Evolutionary conservation across 78 protist species (phyloP).

Genomic region (Dictyostelium capitatum): DNA sequence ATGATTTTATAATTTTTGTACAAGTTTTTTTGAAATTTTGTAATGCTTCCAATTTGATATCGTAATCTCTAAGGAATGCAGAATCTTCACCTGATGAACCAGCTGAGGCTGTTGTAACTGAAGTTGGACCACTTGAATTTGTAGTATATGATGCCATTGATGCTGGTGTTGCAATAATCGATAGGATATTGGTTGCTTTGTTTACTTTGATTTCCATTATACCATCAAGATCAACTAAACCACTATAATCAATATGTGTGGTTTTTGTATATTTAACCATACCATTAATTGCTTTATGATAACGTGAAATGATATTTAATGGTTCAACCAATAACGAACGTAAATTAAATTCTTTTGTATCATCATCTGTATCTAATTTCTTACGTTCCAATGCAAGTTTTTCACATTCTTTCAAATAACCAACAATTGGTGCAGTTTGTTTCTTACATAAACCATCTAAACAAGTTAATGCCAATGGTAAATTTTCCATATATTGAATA

Average conservation of each 20-base stretch:
- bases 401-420: conserved; percentile 58
- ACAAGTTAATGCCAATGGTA: conserved; percentile 23
- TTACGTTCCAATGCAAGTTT: conserved; percentile 24
- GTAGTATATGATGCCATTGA: conserved; percentile 10
- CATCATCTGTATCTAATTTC: conserved; percentile 61
- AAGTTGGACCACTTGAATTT: background rate
- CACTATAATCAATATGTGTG: conserved; percentile 42
- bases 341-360: conserved; percentile 37
- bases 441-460: conserved; percentile 46
- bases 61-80: conserved; percentile 62
- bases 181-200: conserved; percentile 23
- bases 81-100: conserved; percentile 22
- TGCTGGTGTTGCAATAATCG: background rate
- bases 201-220: conserved; percentile 34
- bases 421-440: conserved; percentile 16
- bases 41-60: conserved; percentile 31
- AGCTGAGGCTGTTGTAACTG: background rate
- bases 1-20: conserved; percentile 40
- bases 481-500: conserved; percentile 37
- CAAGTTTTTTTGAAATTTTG: conserved; percentile 63
- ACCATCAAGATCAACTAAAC: conserved; percentile 43
- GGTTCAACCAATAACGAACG: conserved; percentile 42
- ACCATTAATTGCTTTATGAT: conserved; percentile 53
- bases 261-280: conserved; percentile 77
- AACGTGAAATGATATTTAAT: conserved; percentile 25